Evolutionary conservation across 2,329 filamentous ascomycete species (phyloP).

Genomic region (Apiospora aurea): DNA sequence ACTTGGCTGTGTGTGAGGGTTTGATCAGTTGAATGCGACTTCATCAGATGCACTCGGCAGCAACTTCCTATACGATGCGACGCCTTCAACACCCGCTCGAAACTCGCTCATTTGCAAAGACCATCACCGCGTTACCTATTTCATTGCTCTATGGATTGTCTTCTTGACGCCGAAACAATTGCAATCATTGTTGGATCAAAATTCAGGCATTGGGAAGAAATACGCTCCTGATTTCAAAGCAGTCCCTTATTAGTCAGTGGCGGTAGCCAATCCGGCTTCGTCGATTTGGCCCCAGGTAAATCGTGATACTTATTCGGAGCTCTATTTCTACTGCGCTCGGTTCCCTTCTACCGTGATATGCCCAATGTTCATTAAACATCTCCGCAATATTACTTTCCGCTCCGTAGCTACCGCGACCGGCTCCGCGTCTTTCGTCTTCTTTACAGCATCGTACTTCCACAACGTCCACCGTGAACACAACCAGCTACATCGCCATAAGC

Average conservation of each 20-base stretch:
- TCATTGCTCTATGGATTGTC: neutral
- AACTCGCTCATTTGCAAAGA: neutral
- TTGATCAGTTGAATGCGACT: neutral
- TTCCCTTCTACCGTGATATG: constrained; percentile 23
- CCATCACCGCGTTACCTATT: neutral
- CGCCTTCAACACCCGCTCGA: neutral
- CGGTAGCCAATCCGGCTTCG: constrained; percentile 12
- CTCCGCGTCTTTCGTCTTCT: constrained; percentile 34
- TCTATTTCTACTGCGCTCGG: constrained; percentile 23
- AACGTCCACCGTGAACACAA: constrained; percentile 32
- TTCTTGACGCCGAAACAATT: neutral
- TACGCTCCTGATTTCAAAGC: constrained; percentile 46
- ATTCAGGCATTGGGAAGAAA: neutral
- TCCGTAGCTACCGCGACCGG: constrained; percentile 35
- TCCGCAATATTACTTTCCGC: constrained; percentile 35
- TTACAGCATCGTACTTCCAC: constrained; percentile 37
- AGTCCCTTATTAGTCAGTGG: constrained; percentile 32
- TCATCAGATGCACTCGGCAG: neutral
- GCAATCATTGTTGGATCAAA: neutral
- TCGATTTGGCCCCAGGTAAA: constrained; percentile 20
- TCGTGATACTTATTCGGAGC: constrained; percentile 24
- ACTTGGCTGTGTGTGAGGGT: neutral
- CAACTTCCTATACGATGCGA: neutral
- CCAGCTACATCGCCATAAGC: neutral
- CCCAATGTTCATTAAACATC: constrained; percentile 37